Evolutionary conservation across 768 basidiomycete species (phyloP).

Genomic region (Hypholoma fasciculare): DNA sequence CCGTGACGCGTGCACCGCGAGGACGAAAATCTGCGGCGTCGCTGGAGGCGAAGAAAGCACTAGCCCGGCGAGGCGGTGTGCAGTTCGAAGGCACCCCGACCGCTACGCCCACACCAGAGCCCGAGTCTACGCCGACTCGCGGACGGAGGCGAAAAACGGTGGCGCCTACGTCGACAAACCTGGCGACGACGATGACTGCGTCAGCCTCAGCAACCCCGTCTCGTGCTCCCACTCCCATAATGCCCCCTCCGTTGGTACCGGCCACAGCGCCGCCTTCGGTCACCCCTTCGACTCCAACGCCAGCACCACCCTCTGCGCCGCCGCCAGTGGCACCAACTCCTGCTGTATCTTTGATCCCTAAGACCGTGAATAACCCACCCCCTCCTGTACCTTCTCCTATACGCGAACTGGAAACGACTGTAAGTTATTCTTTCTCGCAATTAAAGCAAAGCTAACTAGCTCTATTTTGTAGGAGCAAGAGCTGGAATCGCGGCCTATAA

Average conservation of each 20-base stretch:
- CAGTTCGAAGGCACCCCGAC: slow-evolving; percentile 53
- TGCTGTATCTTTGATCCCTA: neutral
- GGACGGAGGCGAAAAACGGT: slow-evolving; percentile 32
- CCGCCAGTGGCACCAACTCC: slow-evolving; percentile 9
- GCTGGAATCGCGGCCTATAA: slow-evolving; percentile 34
- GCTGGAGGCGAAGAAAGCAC: slow-evolving; percentile 31
- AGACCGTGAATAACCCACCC: neutral
- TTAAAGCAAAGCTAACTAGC: neutral
- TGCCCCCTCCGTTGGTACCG: slow-evolving; percentile 11
- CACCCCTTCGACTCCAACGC: neutral
- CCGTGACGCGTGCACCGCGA: slow-evolving; percentile 37
- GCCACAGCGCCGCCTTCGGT: slow-evolving; percentile 19
- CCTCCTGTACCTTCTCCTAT: neutral
- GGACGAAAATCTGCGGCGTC: slow-evolving; percentile 37
- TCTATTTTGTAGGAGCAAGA: slow-evolving; percentile 23
- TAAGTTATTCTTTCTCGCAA: neutral
- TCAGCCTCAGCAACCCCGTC: slow-evolving; percentile 17
- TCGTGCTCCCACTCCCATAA: slow-evolving; percentile 1
- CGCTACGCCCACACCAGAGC: slow-evolving; percentile 71
- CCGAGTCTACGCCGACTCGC: slow-evolving; percentile 38
- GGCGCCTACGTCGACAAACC: slow-evolving; percentile 24
- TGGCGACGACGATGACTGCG: slow-evolving; percentile 23
- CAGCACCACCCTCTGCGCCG: slow-evolving; percentile 8
- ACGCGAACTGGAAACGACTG: slow-evolving; percentile 2
- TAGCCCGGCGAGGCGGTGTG: slow-evolving; percentile 37